Evolutionary conservation across 345 rosid species (phyloP).

Genomic region (Durio zibethinus): DNA sequence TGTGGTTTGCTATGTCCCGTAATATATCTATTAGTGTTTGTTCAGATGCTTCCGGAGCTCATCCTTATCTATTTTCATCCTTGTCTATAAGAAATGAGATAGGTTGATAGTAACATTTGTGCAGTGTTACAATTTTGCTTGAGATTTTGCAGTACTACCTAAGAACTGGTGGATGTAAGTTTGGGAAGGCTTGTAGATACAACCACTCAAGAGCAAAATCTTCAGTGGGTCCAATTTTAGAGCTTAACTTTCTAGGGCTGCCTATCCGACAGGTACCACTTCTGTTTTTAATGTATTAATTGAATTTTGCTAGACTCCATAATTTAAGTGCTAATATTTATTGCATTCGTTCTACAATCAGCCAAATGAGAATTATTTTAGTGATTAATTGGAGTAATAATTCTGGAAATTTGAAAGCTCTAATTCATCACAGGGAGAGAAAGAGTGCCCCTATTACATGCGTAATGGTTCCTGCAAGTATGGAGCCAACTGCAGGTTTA

Average conservation of each 20-base stretch:
- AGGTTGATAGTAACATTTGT: slow-evolving; percentile 20
- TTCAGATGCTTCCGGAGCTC: neutral
- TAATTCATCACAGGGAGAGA: slow-evolving; percentile 54
- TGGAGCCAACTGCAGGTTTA: slow-evolving; percentile 76
- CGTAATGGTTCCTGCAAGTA: slow-evolving; percentile 92
- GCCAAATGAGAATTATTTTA: neutral
- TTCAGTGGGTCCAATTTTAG: slow-evolving; percentile 32
- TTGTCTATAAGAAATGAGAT: neutral
- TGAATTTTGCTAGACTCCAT: neutral
- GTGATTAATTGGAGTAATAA: neutral
- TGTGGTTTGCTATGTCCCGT: neutral
- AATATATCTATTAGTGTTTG: neutral
- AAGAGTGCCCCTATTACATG: slow-evolving; percentile 88
- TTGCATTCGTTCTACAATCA: neutral
- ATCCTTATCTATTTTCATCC: neutral
- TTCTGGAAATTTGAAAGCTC: slow-evolving; percentile 4
- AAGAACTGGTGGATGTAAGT: slow-evolving; percentile 93
- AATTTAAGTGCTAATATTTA: neutral
- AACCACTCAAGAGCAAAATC: slow-evolving; percentile 55
- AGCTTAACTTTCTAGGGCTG: slow-evolving; percentile 83
- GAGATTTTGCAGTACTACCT: slow-evolving; percentile 70
- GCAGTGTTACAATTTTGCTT: slow-evolving; percentile 18
- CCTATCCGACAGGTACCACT: slow-evolving; percentile 68
- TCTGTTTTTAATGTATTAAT: neutral
- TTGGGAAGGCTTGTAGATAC: slow-evolving; percentile 79